Conservation (phyloP, 805 yeast species). For the Wickerhamiella cacticola region DNA sequence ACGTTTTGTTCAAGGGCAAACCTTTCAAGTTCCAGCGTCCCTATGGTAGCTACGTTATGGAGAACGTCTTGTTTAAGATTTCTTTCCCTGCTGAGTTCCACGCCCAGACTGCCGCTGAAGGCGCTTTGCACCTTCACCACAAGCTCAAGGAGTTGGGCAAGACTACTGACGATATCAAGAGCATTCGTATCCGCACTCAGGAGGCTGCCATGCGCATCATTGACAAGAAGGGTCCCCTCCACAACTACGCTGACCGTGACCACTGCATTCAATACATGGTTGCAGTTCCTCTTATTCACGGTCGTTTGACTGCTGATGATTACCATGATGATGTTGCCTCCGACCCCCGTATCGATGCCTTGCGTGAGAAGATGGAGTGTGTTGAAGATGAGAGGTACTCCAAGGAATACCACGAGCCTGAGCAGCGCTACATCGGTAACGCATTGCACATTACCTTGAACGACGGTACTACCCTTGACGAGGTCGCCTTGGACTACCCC, state of each 20-base stretch:
- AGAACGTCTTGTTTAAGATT: conserved; percentile 47
- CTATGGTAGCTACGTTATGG: conserved; percentile 50
- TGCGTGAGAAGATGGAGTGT: conserved; percentile 45
- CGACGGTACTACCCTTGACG: conserved; percentile 43
- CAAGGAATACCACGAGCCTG: conserved; percentile 43
- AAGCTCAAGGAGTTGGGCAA: conserved; percentile 33
- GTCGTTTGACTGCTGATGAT: conserved; percentile 47
- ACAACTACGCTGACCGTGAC: conserved; percentile 54
- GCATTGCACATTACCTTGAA: conserved; percentile 40
- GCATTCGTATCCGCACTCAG: conserved; percentile 43
- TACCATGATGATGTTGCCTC: conserved; percentile 41
- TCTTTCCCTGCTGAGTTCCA: conserved; percentile 57
- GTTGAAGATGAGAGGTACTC: conserved; percentile 40
- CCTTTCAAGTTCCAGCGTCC: conserved; percentile 43
- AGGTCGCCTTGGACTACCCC: conserved; percentile 44
- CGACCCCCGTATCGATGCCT: conserved; percentile 40
- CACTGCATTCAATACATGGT: conserved; percentile 56
- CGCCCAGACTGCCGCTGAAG: conserved; percentile 54
- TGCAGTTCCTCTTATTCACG: conserved; percentile 44
- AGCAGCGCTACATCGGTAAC: conserved; percentile 46
- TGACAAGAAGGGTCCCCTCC: conserved; percentile 46
- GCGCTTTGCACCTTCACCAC: conserved; percentile 37
- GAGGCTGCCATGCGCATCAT: conserved; percentile 51
- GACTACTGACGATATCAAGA: conserved; percentile 38
- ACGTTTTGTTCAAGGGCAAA: conserved; percentile 44